phyloP scores from a whole-genome alignment of 176 grass and related monocot genomes.

The Eleusine indica region DNA sequence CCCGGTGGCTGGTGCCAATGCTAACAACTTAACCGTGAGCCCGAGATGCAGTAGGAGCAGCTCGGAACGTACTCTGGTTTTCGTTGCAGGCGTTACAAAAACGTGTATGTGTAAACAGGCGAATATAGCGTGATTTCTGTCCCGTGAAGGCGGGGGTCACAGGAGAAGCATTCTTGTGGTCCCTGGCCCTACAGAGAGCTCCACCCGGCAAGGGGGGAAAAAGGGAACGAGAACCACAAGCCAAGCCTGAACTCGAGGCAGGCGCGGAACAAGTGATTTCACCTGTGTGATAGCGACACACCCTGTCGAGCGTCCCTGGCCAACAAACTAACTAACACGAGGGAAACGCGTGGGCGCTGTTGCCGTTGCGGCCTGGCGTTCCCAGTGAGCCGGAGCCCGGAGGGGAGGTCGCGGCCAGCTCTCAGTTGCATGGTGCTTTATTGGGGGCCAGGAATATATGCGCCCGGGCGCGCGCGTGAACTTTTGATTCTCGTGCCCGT shows the following conservation, averaged over 20 bases:
- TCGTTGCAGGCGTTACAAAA: background rate
- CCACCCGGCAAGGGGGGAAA: too few relatives aligned
- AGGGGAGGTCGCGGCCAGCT: background rate
- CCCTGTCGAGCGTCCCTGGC: too few relatives aligned
- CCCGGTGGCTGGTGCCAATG: too few relatives aligned
- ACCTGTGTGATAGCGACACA: background rate
- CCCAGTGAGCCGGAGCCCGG: background rate
- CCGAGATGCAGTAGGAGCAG: too few relatives aligned
- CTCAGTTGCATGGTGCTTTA: background rate
- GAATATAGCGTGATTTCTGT: background rate
- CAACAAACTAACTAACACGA: background rate
- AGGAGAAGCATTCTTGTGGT: background rate
- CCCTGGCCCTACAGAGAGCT: background rate
- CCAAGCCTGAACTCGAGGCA: background rate
- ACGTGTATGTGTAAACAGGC: background rate
- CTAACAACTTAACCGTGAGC: too few relatives aligned
- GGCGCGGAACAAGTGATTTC: background rate
- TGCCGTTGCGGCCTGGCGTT: background rate
- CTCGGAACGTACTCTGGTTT: too few relatives aligned
- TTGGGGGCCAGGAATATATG: background rate
- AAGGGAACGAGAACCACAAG: too few relatives aligned
- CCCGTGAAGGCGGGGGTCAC: background rate
- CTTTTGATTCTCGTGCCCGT: background rate
- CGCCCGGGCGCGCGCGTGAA: conserved; percentile 6
- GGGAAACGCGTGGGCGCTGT: background rate